A percentile compares a stretch with the other conserved stretches of the same genome.
phyloP scores from a whole-genome alignment of 2,329 filamentous ascomycete species.

The Sclerotinia nivalis region DNA sequence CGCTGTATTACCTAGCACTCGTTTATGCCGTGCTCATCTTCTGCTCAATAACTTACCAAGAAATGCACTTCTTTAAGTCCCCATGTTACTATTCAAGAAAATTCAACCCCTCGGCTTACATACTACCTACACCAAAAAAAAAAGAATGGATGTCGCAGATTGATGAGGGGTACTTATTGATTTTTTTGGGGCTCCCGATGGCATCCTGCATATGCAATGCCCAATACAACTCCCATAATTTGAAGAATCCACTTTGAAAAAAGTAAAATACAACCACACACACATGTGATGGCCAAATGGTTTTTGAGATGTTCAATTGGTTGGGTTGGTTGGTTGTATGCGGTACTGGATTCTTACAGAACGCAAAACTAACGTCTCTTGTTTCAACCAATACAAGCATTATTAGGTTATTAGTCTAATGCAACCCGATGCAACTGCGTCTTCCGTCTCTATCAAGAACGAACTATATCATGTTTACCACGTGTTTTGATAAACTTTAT shows the following conservation, averaged over 20 bases:
- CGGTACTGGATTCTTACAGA: neutral
- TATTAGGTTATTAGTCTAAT: neutral
- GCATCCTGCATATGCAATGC: neutral
- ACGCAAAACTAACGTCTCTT: neutral
- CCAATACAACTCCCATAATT: neutral
- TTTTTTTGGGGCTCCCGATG: neutral
- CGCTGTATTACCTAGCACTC: neutral
- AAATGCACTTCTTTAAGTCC: neutral
- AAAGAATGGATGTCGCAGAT: neutral
- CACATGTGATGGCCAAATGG: neutral
- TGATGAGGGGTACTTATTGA: neutral
- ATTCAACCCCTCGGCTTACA: neutral
- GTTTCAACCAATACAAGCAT: slow-evolving; percentile 5
- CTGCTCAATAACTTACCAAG: neutral
- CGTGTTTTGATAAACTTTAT: neutral
- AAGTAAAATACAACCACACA: neutral
- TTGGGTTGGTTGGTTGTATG: neutral
- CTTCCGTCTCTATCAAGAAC: neutral
- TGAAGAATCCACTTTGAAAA: neutral
- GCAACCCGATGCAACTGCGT: neutral
- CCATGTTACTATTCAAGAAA: neutral
- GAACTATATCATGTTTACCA: slow-evolving; percentile 9
- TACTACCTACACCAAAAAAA: neutral
- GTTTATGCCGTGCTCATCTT: neutral
- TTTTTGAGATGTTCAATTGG: neutral